Percentiles rank a stretch among this genome's conserved stretches.
Evolutionary conservation across 306 rosid genomes (phyloP).

Genomic region (Trifolium repens): DNA sequence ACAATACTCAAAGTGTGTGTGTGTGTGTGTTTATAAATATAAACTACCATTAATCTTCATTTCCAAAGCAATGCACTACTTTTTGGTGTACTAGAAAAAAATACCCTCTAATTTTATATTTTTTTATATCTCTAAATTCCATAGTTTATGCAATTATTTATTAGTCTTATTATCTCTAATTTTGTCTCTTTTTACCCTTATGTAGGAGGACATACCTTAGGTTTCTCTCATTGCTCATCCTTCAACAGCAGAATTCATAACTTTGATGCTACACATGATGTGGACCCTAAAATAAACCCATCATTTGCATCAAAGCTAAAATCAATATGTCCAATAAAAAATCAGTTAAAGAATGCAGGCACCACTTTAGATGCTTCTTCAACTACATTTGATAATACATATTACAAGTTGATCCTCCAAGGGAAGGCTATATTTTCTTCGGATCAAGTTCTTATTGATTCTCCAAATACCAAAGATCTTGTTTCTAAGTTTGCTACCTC

Average conservation of each 20-base stretch:
- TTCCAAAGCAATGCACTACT: neutral
- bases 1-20: neutral
- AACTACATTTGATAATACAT: slow-evolving; percentile 65
- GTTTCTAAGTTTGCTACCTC: slow-evolving; percentile 66
- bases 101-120: neutral
- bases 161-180: neutral
- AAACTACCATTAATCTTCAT: neutral
- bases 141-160: neutral
- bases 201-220: slow-evolving; percentile 91
- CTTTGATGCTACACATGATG: slow-evolving; percentile 59
- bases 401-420: slow-evolving; percentile 73
- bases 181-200: slow-evolving; percentile 18
- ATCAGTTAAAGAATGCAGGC: slow-evolving; percentile 64
- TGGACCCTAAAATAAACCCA: slow-evolving; percentile 65
- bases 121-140: neutral
- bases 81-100: neutral
- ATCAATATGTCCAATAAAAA: slow-evolving; percentile 62
- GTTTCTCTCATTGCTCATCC: slow-evolving; percentile 91
- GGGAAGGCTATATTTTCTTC: slow-evolving; percentile 66
- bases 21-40: neutral
- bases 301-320: slow-evolving; percentile 60
- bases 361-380: slow-evolving; percentile 60
- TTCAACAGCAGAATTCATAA: slow-evolving; percentile 70
- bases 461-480: slow-evolving; percentile 56
- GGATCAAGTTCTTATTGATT: slow-evolving; percentile 67